These are phyloP conservation scores for Xylaria sp. DNA, from an alignment of 2,329 filamentous ascomycete genomes.

Conservation along the genomic window DNA sequence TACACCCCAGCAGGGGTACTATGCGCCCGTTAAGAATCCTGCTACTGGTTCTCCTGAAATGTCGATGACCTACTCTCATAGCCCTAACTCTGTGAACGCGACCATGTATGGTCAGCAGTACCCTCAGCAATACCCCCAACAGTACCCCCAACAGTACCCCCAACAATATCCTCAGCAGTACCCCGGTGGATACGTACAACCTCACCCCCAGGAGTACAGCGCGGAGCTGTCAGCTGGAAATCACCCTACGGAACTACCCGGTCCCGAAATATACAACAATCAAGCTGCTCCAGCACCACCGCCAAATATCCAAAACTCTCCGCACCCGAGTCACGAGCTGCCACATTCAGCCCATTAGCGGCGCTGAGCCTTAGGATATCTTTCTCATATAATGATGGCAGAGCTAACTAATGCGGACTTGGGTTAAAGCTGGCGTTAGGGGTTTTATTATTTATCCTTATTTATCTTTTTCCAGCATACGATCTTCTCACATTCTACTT, in stretches of 20 bases:
- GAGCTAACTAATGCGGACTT: not conserved
- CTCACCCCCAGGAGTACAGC: slow-evolving; percentile 40
- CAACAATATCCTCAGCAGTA: slow-evolving; percentile 37
- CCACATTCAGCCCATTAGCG: slow-evolving; percentile 12
- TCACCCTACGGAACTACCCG: slow-evolving; percentile 36
- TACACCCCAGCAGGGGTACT: slow-evolving; percentile 40
- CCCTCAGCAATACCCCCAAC: slow-evolving; percentile 33
- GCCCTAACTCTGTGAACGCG: slow-evolving; percentile 27
- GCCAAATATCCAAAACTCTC: slow-evolving; percentile 7
- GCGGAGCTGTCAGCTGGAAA: slow-evolving; percentile 39
- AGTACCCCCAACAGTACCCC: slow-evolving; percentile 39
- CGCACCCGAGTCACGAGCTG: slow-evolving; percentile 10
- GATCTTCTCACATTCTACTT: slow-evolving; percentile 12
- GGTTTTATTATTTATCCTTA: not conserved
- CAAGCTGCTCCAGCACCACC: slow-evolving; percentile 7
- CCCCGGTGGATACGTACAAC: slow-evolving; percentile 34
- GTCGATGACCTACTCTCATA: slow-evolving; percentile 26
- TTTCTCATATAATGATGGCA: not conserved
- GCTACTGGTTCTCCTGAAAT: slow-evolving; percentile 31
- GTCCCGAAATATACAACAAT: slow-evolving; percentile 7
- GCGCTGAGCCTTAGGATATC: not conserved
- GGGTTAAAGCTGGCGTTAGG: slow-evolving; percentile 33
- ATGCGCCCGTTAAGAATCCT: slow-evolving; percentile 42
- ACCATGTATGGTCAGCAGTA: slow-evolving; percentile 37
- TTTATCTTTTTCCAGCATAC: not conserved